These are phyloP conservation scores for Cercospora sojina DNA, from an alignment of 2,329 filamentous ascomycete genomes.

Conservation along the genomic window DNA sequence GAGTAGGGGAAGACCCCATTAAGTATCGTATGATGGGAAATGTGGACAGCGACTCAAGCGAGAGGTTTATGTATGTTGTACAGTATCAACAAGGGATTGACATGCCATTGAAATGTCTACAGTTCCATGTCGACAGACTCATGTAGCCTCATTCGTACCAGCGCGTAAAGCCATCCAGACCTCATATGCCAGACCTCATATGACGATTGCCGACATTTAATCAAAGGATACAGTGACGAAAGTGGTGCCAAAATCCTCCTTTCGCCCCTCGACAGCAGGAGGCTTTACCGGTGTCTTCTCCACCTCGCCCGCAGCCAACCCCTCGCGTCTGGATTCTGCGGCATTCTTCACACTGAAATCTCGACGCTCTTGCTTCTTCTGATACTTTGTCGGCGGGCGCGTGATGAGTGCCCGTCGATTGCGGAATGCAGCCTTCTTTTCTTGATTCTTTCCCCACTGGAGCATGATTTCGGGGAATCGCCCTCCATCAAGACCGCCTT, in stretches of 20 bases:
- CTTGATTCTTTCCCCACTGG: not conserved
- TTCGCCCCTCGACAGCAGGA: not conserved
- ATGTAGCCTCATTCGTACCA: not conserved
- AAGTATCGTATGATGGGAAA: not conserved
- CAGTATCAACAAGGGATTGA: not conserved
- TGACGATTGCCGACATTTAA: not conserved
- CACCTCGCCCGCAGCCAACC: not conserved
- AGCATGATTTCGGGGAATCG: not conserved
- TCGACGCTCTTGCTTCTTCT: not conserved
- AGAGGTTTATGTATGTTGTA: not conserved
- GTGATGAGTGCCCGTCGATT: not conserved
- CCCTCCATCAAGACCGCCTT: not conserved
- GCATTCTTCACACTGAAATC: not conserved
- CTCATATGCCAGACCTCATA: not conserved
- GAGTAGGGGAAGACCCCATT: constrained; percentile 4
- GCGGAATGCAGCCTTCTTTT: not conserved
- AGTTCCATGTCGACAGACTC: not conserved
- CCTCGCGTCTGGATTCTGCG: not conserved
- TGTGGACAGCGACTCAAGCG: not conserved
- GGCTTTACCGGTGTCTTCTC: not conserved
- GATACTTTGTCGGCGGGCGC: not conserved
- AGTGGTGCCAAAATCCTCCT: not conserved
- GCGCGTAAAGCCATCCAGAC: not conserved
- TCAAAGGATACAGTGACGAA: constrained; percentile 1
- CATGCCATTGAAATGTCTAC: not conserved